Evolutionary conservation across 2,329 filamentous ascomycete genomes (phyloP).

Genomic region (Ambrosiella xylebori): DNA sequence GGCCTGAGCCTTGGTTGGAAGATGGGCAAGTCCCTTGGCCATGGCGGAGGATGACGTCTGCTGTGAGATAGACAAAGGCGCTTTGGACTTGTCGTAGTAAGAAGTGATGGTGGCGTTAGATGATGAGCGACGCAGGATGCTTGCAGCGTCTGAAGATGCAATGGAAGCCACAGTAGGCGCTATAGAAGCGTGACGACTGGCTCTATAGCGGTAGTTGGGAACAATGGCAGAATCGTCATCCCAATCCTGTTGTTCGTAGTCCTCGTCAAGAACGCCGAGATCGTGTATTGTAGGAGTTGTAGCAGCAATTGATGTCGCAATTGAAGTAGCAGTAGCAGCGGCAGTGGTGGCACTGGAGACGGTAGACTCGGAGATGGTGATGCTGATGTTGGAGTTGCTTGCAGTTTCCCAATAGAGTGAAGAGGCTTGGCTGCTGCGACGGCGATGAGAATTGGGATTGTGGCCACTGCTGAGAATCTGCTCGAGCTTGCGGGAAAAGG

Average conservation of each 20-base stretch:
- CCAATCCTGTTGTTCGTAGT: conserved; percentile 9
- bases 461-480: conserved; percentile 9
- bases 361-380: conserved; percentile 4
- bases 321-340: neutral
- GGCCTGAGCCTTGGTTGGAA: conserved; percentile 30
- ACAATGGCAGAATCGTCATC: conserved; percentile 6
- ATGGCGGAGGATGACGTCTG: conserved; percentile 42
- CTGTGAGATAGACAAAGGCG: conserved; percentile 39
- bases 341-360: conserved; percentile 7
- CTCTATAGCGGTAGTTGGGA: conserved; percentile 4
- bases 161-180: conserved; percentile 14
- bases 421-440: neutral
- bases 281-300: conserved; percentile 4
- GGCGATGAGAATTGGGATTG: neutral
- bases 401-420: conserved; percentile 2
- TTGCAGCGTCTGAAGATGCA: conserved; percentile 25
- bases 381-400: conserved; percentile 8
- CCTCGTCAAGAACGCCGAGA: conserved; percentile 9
- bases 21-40: conserved; percentile 27
- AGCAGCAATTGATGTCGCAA: too few relatives aligned
- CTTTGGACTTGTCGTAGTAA: conserved; percentile 39
- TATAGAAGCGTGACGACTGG: conserved; percentile 4
- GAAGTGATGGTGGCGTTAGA: conserved; percentile 39
- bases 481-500: conserved; percentile 8
- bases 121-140: conserved; percentile 27